Evolutionary conservation across 163 green algal genomes (phyloP).

Genomic region (Picocystis sp.): DNA sequence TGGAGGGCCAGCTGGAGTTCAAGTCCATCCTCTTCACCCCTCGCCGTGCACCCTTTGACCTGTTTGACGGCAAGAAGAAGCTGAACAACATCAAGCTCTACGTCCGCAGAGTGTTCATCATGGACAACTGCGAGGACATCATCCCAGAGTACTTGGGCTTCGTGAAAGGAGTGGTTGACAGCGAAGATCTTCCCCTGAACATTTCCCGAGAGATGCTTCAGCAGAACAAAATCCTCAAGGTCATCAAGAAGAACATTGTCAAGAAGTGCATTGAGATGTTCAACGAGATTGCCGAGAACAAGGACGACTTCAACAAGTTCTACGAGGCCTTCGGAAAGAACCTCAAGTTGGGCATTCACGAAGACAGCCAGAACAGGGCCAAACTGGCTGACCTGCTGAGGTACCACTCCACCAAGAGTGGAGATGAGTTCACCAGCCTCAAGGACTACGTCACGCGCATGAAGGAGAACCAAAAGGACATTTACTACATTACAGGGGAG

Average conservation of each 20-base stretch:
- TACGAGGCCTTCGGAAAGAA: conserved; percentile 99
- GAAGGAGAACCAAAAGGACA: conserved; percentile 92
- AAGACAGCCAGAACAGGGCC: conserved; percentile 62
- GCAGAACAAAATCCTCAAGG: conserved; percentile 99
- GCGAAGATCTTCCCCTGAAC: conserved; percentile 96
- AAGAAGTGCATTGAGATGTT: conserved; percentile 99
- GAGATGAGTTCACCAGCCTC: conserved; percentile 88
- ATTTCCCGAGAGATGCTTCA: conserved; percentile 97
- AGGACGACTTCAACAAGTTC: conserved; percentile 99
- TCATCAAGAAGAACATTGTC: conserved; percentile 99
- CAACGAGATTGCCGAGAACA: conserved; percentile 96
- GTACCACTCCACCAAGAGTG: conserved; percentile 88
- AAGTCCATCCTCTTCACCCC: conserved; percentile 89
- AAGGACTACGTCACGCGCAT: conserved; percentile 99
- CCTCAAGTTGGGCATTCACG: conserved; percentile 88
- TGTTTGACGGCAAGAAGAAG: conserved; percentile 96
- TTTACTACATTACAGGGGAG: conserved; percentile 99
- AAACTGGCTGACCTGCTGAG: conserved; percentile 94
- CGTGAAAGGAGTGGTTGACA: conserved; percentile 97
- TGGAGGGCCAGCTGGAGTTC: conserved; percentile 99
- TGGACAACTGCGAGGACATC: conserved; percentile 99
- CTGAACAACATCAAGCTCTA: conserved; percentile 54
- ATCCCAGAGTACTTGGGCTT: conserved; percentile 97
- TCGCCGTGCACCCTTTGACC: conserved; percentile 81
- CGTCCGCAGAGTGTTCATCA: conserved; percentile 98